Conservation (phyloP, 2,329 filamentous ascomycete genomes). For the Amauroascus niger region DNA sequence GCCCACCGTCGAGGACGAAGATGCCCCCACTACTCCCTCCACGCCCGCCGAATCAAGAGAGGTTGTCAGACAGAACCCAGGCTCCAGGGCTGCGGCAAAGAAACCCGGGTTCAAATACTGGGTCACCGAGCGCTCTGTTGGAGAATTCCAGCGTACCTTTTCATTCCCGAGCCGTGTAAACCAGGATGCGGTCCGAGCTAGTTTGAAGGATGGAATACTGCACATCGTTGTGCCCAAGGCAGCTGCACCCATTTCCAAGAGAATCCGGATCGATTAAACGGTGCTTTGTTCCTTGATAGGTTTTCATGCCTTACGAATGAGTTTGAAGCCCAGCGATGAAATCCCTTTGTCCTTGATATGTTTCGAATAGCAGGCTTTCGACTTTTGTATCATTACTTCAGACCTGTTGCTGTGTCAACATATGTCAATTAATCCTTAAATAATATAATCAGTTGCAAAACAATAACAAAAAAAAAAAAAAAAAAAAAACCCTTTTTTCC, state of each 20-base stretch:
- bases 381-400: too few species aligned
- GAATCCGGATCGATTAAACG: constrained; percentile 45
- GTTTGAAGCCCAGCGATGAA: too few species aligned
- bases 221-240: constrained; percentile 49
- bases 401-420: too few species aligned
- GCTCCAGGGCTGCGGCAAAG: constrained; percentile 17
- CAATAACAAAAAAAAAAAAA: too few species aligned
- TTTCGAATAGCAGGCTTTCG: too few species aligned
- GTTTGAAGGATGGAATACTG: constrained; percentile 50
- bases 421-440: too few species aligned
- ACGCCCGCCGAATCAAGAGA: constrained; percentile 14
- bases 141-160: constrained; percentile 49
- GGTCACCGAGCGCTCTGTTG: constrained; percentile 49
- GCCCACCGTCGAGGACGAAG: constrained; percentile 46
- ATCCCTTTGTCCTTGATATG: too few species aligned
- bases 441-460: too few species aligned
- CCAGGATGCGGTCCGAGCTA: constrained; percentile 50
- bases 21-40: constrained; percentile 15
- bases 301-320: background rate
- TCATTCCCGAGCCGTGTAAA: constrained; percentile 48
- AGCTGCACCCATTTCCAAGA: constrained; percentile 39
- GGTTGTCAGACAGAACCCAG: constrained; percentile 24
- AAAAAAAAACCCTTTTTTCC: too few species aligned
- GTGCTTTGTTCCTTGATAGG: background rate
- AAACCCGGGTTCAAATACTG: constrained; percentile 39